phyloP scores from a whole-genome alignment of 2,329 filamentous ascomycete genomes.

The Tolypocladium ovalisporum region DNA sequence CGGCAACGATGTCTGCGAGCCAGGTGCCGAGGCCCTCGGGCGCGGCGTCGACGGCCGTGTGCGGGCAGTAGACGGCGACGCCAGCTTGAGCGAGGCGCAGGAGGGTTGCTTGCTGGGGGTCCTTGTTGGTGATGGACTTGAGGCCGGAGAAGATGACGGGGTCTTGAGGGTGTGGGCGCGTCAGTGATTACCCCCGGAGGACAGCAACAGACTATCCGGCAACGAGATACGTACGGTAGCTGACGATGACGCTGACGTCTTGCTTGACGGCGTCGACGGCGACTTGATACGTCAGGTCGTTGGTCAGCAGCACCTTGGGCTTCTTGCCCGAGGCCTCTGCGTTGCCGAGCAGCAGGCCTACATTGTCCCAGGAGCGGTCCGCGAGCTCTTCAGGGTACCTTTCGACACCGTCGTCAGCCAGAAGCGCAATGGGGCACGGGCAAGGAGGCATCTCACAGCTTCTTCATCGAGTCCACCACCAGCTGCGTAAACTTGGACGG shows the following conservation, averaged over 20 bases:
- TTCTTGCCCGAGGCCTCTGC: constrained; percentile 19
- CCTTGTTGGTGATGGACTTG: constrained; percentile 73
- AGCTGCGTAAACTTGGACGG: constrained; percentile 32
- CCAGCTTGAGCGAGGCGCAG: constrained; percentile 73
- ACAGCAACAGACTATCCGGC: background rate
- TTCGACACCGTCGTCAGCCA: constrained; percentile 20
- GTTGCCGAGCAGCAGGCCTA: constrained; percentile 60
- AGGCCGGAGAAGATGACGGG: constrained; percentile 93
- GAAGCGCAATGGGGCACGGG: background rate
- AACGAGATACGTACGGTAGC: constrained; percentile 59
- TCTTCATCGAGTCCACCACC: constrained; percentile 72
- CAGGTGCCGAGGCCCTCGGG: constrained; percentile 82
- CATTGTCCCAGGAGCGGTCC: constrained; percentile 90
- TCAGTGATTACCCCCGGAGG: background rate
- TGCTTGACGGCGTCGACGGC: constrained; percentile 79
- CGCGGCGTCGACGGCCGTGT: constrained; percentile 87
- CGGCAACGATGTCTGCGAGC: constrained; percentile 77
- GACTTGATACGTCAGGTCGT: constrained; percentile 82
- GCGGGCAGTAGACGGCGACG: constrained; percentile 90
- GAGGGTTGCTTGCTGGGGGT: constrained; percentile 79
- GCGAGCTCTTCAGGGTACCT: constrained; percentile 86
- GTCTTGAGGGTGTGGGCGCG: constrained; percentile 39
- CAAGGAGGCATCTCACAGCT: constrained; percentile 46
- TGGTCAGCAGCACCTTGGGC: constrained; percentile 48
- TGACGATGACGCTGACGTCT: constrained; percentile 68